Evolutionary conservation across 2,329 filamentous ascomycete species (phyloP).

Genomic region (Aspergillus pseudonomiae): DNA sequence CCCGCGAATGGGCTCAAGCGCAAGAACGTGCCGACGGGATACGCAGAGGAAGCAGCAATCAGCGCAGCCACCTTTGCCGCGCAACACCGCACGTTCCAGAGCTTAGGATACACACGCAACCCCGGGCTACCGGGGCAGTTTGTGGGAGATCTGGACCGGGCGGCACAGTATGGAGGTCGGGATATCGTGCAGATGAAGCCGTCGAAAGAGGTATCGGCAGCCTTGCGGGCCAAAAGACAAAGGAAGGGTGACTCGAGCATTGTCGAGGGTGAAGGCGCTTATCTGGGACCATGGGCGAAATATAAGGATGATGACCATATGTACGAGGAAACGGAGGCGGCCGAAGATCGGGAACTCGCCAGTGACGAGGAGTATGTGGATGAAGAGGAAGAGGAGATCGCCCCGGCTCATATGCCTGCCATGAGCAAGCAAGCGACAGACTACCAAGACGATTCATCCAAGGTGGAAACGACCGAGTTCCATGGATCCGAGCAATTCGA

Average conservation of each 20-base stretch:
- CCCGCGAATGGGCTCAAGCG: slow-evolving; percentile 63
- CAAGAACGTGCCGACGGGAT: slow-evolving; percentile 82
- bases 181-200: slow-evolving; percentile 59
- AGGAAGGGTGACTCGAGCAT: slow-evolving; percentile 81
- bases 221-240: slow-evolving; percentile 74
- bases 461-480: slow-evolving; percentile 82
- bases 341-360: slow-evolving; percentile 71
- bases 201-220: slow-evolving; percentile 71
- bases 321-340: slow-evolving; percentile 67
- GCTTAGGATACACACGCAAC: slow-evolving; percentile 58
- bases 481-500: slow-evolving; percentile 82
- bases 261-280: slow-evolving; percentile 83
- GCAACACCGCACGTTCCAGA: slow-evolving; percentile 82
- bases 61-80: slow-evolving; percentile 88
- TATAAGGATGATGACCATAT: slow-evolving; percentile 76
- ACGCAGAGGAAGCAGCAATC: slow-evolving; percentile 83
- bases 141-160: slow-evolving; percentile 52
- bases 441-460: slow-evolving; percentile 58
- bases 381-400: slow-evolving; percentile 61
- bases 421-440: slow-evolving; percentile 56
- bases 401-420: slow-evolving; percentile 52
- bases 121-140: slow-evolving; percentile 47
- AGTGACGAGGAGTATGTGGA: slow-evolving; percentile 81
- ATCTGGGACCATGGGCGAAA: slow-evolving; percentile 92
- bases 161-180: slow-evolving; percentile 49